A percentile compares a stretch with the other conserved stretches of the same genome.
phyloP scores from a whole-genome alignment of 2,329 filamentous ascomycete genomes.

The Boeremia lycopersici region DNA sequence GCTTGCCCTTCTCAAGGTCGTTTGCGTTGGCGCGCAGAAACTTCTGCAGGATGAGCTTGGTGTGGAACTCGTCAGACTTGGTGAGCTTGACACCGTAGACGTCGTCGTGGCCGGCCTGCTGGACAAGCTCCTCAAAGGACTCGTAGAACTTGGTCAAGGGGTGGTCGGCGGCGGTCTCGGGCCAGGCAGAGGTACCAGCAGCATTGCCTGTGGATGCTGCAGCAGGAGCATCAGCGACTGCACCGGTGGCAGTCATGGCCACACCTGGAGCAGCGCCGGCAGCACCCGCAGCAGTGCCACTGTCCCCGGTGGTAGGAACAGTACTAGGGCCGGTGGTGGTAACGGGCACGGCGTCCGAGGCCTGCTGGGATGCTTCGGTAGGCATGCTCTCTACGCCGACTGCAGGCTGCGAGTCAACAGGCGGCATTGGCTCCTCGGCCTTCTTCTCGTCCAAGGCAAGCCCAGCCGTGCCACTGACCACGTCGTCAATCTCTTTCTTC shows the following conservation, averaged over 20 bases:
- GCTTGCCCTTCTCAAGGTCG: constrained; percentile 73
- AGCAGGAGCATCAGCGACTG: constrained; percentile 3
- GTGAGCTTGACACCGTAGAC: constrained; percentile 83
- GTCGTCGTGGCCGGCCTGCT: constrained; percentile 68
- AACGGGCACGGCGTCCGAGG: constrained; percentile 21
- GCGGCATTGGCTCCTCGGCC: constrained; percentile 18
- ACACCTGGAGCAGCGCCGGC: constrained; percentile 15
- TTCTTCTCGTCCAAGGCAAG: constrained; percentile 26
- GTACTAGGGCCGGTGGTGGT: constrained; percentile 12
- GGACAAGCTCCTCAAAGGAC: constrained; percentile 63
- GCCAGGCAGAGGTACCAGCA: constrained; percentile 39
- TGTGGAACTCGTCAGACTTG: constrained; percentile 65
- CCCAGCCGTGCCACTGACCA: constrained; percentile 23
- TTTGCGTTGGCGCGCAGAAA: constrained; percentile 89
- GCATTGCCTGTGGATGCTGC: neutral
- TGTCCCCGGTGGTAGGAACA: constrained; percentile 6
- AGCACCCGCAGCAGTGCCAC: constrained; percentile 6
- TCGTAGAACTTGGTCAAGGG: constrained; percentile 63
- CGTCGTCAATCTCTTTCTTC: constrained; percentile 23
- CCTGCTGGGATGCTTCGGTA: constrained; percentile 9
- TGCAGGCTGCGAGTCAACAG: constrained; percentile 15
- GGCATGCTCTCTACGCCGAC: constrained; percentile 11
- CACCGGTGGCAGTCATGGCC: constrained; percentile 8
- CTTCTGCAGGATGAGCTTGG: constrained; percentile 86
- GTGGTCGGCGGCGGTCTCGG: constrained; percentile 45